Conservation (phyloP, 1,284 basidiomycete genomes). For the Apiotrichum mycotoxinovorans region DNA sequence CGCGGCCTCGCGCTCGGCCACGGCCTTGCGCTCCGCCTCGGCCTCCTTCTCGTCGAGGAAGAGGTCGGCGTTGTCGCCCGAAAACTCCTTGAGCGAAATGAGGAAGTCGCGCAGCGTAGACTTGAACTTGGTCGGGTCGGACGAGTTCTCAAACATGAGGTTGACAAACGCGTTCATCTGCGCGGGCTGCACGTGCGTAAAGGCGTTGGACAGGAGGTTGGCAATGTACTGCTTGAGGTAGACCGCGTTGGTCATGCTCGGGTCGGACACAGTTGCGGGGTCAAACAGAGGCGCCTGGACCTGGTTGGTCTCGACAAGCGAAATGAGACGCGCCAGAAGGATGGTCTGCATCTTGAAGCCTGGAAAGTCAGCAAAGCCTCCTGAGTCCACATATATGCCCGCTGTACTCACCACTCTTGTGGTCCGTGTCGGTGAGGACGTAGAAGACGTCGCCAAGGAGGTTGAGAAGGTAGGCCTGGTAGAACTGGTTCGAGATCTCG, state of each 20-base stretch:
- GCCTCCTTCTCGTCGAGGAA: constrained; percentile 94
- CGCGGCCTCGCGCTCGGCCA: constrained; percentile 80
- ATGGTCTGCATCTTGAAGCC: constrained; percentile 85
- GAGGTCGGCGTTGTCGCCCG: constrained; percentile 75
- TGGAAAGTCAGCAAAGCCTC: constrained; percentile 20
- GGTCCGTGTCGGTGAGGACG: constrained; percentile 94
- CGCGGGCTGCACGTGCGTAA: constrained; percentile 79
- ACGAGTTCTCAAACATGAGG: constrained; percentile 77
- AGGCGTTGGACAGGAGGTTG: constrained; percentile 78
- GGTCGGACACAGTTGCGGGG: constrained; percentile 66
- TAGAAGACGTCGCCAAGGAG: constrained; percentile 96
- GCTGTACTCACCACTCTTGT: constrained; percentile 75
- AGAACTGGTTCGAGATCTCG: constrained; percentile 74
- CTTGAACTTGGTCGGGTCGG: constrained; percentile 91
- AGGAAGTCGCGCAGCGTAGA: constrained; percentile 74
- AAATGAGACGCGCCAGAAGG: constrained; percentile 89
- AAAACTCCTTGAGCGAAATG: constrained; percentile 88
- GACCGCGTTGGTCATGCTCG: constrained; percentile 71
- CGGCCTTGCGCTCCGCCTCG: constrained; percentile 64
- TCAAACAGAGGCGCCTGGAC: constrained; percentile 86
- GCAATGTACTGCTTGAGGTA: constrained; percentile 87
- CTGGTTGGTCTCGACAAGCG: constrained; percentile 78
- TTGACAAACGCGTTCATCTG: constrained; percentile 78
- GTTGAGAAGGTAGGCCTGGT: constrained; percentile 88
- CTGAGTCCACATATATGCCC: too few relatives aligned